Conservation (phyloP, 108 stramenopile genomes). For the Pseudonitzschia multistriata region DNA sequence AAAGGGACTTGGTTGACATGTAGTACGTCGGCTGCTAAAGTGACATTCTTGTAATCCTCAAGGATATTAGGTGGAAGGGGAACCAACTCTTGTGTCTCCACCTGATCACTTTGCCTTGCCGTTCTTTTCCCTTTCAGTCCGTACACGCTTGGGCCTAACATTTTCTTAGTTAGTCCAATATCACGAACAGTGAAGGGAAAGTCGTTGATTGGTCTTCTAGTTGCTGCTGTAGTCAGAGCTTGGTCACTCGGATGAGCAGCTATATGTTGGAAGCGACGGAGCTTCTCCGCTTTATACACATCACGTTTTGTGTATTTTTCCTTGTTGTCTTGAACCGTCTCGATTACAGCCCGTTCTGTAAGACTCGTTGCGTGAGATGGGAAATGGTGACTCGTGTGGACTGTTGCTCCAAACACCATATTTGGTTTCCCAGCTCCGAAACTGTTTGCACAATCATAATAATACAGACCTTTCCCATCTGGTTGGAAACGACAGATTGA, state of each 20-base stretch:
- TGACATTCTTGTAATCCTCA: slow-evolving; percentile 18
- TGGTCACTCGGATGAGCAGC: not conserved
- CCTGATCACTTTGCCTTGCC: slow-evolving; percentile 2
- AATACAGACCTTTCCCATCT: not conserved
- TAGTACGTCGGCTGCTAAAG: slow-evolving; percentile 33
- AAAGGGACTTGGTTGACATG: slow-evolving; percentile 40
- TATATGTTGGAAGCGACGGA: slow-evolving; percentile 1
- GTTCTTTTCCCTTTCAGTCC: slow-evolving; percentile 41
- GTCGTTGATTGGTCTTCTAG: slow-evolving; percentile 16
- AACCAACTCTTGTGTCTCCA: not conserved
- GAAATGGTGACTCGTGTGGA: not conserved
- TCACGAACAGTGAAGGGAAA: slow-evolving; percentile 24
- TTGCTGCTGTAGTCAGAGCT: not conserved
- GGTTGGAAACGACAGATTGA: not conserved
- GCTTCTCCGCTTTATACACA: not conserved
- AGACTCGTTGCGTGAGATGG: not conserved
- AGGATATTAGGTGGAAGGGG: not conserved
- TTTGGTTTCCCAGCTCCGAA: not conserved
- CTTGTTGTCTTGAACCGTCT: not conserved
- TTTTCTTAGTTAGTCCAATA: slow-evolving; percentile 24
- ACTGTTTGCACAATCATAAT: not conserved
- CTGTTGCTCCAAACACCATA: not conserved
- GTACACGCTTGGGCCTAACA: slow-evolving; percentile 29
- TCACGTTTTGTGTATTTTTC: not conserved
- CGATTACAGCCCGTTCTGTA: not conserved